These are phyloP conservation scores for Didymella glomerata DNA, from an alignment of 2,329 filamentous ascomycete species.

Conservation along the genomic window DNA sequence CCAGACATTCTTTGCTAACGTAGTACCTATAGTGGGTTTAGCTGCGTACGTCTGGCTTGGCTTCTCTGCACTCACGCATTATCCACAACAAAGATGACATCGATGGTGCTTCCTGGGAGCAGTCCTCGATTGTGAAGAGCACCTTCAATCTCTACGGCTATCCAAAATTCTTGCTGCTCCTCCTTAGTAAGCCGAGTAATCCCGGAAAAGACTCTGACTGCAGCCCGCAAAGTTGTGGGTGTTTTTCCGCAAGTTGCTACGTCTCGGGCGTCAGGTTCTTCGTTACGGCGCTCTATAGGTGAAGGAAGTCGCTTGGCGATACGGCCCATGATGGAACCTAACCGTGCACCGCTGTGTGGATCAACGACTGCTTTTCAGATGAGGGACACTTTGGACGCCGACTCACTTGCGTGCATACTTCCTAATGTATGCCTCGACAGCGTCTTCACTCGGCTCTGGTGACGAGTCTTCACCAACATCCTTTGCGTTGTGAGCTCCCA, in stretches of 20 bases:
- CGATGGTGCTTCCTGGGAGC: constrained; percentile 33
- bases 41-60: constrained; percentile 6
- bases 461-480: not conserved
- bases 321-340: constrained; percentile 26
- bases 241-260: not conserved
- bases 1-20: constrained; percentile 38
- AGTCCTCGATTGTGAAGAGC: constrained; percentile 34
- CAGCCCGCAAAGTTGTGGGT: constrained; percentile 35
- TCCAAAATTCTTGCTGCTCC: constrained; percentile 35
- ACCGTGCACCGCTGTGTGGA: constrained; percentile 22
- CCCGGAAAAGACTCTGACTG: constrained; percentile 35
- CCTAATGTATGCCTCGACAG: constrained; percentile 25
- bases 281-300: constrained; percentile 23
- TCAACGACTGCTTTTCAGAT: not conserved
- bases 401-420: constrained; percentile 32
- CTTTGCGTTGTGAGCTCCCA: constrained; percentile 4
- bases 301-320: constrained; percentile 31
- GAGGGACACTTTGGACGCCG: no score
- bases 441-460: constrained; percentile 18
- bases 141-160: constrained; percentile 46
- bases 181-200: constrained; percentile 30
- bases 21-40: constrained; percentile 33
- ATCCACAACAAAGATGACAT: constrained; percentile 50
- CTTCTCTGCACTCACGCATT: constrained; percentile 41
- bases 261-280: constrained; percentile 6